phyloP scores from a whole-genome alignment of 2,329 filamentous ascomycete genomes.

The Pestalotiopsis sp. region DNA sequence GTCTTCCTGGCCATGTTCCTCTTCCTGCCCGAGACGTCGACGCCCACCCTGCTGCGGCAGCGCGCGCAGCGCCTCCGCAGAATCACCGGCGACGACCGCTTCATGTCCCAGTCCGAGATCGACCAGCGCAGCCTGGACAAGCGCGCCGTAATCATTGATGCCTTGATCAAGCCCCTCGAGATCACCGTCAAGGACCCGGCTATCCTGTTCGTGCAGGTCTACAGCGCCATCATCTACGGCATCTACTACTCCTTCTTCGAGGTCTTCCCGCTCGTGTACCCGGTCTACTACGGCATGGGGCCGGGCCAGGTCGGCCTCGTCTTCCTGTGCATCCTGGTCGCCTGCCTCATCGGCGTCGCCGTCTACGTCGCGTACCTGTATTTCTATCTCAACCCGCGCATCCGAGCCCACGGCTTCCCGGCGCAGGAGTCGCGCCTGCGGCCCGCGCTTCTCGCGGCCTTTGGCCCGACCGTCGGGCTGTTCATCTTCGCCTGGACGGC shows the following conservation, averaged over 20 bases:
- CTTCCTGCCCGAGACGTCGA: slow-evolving; percentile 66
- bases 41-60: slow-evolving; percentile 61
- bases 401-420: slow-evolving; percentile 49
- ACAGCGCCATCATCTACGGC: slow-evolving; percentile 63
- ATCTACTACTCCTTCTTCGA: slow-evolving; percentile 69
- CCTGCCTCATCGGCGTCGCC: slow-evolving; percentile 53
- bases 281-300: slow-evolving; percentile 60
- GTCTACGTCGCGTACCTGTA: slow-evolving; percentile 55
- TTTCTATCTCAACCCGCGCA: slow-evolving; percentile 53
- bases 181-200: slow-evolving; percentile 65
- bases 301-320: slow-evolving; percentile 60
- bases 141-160: slow-evolving; percentile 50
- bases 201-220: slow-evolving; percentile 63
- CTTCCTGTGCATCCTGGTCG: slow-evolving; percentile 63
- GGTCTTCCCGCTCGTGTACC: slow-evolving; percentile 67
- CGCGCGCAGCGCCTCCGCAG: slow-evolving; percentile 64
- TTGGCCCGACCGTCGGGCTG: slow-evolving; percentile 59
- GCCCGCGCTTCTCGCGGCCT: slow-evolving; percentile 54
- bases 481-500: slow-evolving; percentile 65
- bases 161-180: slow-evolving; percentile 63
- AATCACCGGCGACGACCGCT: slow-evolving; percentile 56
- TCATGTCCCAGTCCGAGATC: slow-evolving; percentile 67
- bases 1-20: slow-evolving; percentile 64
- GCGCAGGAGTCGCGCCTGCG: slow-evolving; percentile 56
- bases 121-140: slow-evolving; percentile 58